phyloP scores from a whole-genome alignment of 2,329 filamentous ascomycete genomes.

The Fusarium dlaminii region DNA sequence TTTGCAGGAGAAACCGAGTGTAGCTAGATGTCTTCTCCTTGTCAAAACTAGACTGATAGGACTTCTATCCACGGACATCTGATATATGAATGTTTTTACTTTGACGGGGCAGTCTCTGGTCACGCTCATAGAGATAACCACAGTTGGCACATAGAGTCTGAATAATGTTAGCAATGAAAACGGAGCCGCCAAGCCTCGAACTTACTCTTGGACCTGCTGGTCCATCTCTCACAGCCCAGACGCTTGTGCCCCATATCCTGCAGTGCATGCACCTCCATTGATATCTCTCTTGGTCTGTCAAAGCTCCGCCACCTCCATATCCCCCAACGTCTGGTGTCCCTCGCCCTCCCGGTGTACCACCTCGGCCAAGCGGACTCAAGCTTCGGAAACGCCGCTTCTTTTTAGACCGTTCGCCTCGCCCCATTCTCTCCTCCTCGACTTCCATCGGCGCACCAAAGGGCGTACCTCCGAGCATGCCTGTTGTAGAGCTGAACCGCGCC shows the following conservation, averaged over 20 bases:
- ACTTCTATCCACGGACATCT: constrained; percentile 46
- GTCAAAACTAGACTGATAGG: constrained; percentile 32
- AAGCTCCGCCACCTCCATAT: constrained; percentile 73
- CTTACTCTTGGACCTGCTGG: constrained; percentile 84
- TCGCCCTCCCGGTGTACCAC: constrained; percentile 71
- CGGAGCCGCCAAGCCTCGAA: constrained; percentile 5
- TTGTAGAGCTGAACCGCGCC: constrained; percentile 87
- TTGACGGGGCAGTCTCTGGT: constrained; percentile 76
- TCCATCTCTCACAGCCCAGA: constrained; percentile 95
- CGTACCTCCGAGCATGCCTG: constrained; percentile 81
- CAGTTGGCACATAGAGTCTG: constrained; percentile 94
- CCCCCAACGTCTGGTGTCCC: constrained; percentile 84
- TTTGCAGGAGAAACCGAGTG: not conserved
- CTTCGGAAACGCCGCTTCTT: constrained; percentile 94
- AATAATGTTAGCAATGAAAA: constrained; percentile 18
- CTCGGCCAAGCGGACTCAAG: constrained; percentile 79
- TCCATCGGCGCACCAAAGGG: constrained; percentile 67
- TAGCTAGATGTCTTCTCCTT: constrained; percentile 12
- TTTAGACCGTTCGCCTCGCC: constrained; percentile 90
- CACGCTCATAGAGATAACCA: constrained; percentile 86
- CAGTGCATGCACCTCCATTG: constrained; percentile 93
- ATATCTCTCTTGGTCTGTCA: constrained; percentile 80
- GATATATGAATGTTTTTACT: constrained; percentile 53
- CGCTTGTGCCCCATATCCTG: constrained; percentile 84
- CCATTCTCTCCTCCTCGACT: constrained; percentile 83